phyloP scores from a whole-genome alignment of 2,329 filamentous ascomycete genomes.

The Sporothrix variecibatus region DNA sequence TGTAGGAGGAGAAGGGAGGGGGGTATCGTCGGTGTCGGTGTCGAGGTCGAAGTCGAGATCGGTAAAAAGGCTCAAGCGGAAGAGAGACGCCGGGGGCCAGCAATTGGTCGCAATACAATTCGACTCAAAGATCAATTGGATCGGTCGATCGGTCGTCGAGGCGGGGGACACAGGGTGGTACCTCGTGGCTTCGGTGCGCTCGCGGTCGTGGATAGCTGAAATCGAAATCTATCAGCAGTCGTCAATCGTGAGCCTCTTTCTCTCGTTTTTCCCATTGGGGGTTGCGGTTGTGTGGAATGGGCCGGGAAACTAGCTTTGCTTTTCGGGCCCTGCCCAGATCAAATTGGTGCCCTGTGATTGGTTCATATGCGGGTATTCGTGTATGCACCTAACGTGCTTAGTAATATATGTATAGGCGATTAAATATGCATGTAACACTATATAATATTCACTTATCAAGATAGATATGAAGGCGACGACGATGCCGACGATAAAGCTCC shows the following conservation, averaged over 20 bases:
- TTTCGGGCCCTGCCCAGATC: slow-evolving; percentile 28
- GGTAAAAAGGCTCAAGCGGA: slow-evolving; percentile 21
- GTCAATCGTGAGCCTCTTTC: slow-evolving; percentile 12
- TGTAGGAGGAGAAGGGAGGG: neutral
- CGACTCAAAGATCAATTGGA: neutral
- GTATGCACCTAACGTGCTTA: neutral
- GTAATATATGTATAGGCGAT: neutral
- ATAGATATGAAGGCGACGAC: neutral
- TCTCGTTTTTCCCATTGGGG: slow-evolving; percentile 16
- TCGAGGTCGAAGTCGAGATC: neutral
- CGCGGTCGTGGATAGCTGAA: neutral
- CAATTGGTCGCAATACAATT: neutral
- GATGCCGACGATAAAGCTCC: neutral
- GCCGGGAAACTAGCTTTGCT: slow-evolving; percentile 29
- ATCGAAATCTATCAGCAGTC: neutral
- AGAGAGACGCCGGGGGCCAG: neutral
- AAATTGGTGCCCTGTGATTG: slow-evolving; percentile 32
- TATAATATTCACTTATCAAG: neutral
- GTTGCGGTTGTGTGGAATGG: slow-evolving; percentile 26
- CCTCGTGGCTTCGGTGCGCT: neutral
- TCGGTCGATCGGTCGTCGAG: neutral
- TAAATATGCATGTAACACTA: neutral
- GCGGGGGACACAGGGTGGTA: neutral
- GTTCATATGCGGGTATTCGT: neutral
- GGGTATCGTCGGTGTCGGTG: neutral